Conservation (phyloP, 2,329 filamentous ascomycete genomes). For the Aspergillus quadrilineatus region DNA sequence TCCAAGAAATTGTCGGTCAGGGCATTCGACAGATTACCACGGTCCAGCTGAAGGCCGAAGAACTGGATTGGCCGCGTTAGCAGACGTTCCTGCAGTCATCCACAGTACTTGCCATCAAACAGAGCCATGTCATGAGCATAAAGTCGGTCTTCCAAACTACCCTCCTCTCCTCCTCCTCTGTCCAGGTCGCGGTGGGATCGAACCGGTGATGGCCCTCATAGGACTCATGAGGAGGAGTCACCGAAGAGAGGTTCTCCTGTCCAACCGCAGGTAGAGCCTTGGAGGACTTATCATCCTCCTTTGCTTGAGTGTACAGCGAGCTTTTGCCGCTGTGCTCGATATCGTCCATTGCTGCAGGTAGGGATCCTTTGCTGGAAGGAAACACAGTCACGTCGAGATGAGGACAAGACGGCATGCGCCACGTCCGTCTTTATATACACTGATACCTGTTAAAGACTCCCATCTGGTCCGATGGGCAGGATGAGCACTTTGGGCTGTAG, state of each 20-base stretch:
- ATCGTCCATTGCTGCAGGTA: conserved; percentile 18
- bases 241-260: conserved; percentile 27
- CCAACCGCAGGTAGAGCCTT: conserved; percentile 21
- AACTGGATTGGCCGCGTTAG: conserved; percentile 20
- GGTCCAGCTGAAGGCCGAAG: conserved; percentile 35
- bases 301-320: not conserved
- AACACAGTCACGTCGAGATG: not conserved
- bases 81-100: too few relatives aligned
- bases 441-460: not conserved
- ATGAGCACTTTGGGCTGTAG: conserved; percentile 9
- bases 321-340: conserved; percentile 23
- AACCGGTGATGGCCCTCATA: conserved; percentile 29
- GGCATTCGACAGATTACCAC: conserved; percentile 37
- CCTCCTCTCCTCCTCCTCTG: conserved; percentile 45
- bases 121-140: conserved; percentile 24
- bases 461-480: not conserved
- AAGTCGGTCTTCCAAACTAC: conserved; percentile 47
- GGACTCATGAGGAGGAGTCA: conserved; percentile 31
- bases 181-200: conserved; percentile 27
- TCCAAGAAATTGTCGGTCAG: conserved; percentile 39
- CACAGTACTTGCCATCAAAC: conserved; percentile 21
- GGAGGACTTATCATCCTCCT: conserved; percentile 14
- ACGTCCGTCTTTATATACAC: conserved; percentile 9
- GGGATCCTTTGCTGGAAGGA: not conserved
- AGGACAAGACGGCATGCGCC: not conserved